These are phyloP conservation scores for Colletotrichum lentis DNA, from an alignment of 2,329 filamentous ascomycete species.

Conservation along the genomic window DNA sequence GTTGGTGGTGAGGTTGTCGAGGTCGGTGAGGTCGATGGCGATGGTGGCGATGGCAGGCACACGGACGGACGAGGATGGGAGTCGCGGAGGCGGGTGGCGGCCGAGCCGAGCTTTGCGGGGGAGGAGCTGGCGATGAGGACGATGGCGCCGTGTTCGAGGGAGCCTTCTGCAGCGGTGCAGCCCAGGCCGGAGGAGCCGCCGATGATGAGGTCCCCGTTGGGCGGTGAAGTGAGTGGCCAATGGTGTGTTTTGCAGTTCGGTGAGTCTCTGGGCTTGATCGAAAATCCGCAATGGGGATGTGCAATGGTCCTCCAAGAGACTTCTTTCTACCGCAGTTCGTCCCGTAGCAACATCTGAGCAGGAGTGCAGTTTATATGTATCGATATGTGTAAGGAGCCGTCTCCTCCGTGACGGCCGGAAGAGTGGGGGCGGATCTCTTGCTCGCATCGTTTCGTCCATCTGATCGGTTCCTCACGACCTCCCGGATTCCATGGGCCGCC, in stretches of 20 bases:
- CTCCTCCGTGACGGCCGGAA: neutral
- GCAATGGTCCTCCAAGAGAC: neutral
- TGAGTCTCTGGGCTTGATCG: too few species aligned
- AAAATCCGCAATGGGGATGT: neutral
- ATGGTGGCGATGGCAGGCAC: neutral
- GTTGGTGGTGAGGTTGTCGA: constrained; percentile 4
- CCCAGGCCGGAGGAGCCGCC: constrained; percentile 28
- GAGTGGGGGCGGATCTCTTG: too few species aligned
- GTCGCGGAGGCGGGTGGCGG: neutral
- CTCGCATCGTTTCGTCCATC: too few species aligned
- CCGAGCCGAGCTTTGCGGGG: constrained; percentile 11
- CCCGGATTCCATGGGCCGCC: neutral
- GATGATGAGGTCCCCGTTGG: constrained; percentile 3
- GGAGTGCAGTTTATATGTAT: neutral
- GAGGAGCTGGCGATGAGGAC: constrained; percentile 22
- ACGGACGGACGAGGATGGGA: neutral
- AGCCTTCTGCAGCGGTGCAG: constrained; percentile 19
- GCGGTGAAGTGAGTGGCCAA: neutral
- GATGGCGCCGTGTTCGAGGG: neutral
- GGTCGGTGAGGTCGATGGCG: constrained; percentile 17
- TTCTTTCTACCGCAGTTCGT: neutral
- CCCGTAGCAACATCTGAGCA: neutral
- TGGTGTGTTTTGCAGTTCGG: too few species aligned
- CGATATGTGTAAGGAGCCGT: too few species aligned
- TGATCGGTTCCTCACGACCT: neutral